A percentile compares a stretch with the other conserved stretches of the same genome.
phyloP scores from a whole-genome alignment of 345 rosid species.

The Euclidium syriacum region DNA sequence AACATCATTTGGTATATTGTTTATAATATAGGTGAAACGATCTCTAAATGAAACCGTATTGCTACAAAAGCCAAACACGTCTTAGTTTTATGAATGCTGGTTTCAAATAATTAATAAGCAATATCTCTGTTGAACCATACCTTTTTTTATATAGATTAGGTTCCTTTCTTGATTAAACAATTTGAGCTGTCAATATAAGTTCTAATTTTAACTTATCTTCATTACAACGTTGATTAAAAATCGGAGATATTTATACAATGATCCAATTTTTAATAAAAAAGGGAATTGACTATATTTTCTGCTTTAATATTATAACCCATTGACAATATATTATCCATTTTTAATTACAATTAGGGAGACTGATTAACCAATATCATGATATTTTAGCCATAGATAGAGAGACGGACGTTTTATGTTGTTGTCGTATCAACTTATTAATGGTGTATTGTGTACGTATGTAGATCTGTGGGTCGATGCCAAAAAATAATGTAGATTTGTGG shows the following conservation, averaged over 20 bases:
- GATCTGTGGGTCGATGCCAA: no score
- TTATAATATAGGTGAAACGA: slow-evolving; percentile 3
- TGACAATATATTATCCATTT: no score
- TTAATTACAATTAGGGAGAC: no score
- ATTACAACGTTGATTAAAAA: background rate
- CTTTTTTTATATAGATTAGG: slow-evolving; percentile 3
- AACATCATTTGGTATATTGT: background rate
- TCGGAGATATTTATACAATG: background rate
- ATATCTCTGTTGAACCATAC: slow-evolving; percentile 11
- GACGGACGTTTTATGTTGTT: no score
- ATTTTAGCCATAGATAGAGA: no score
- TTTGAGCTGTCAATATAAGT: background rate
- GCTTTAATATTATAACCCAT: no score
- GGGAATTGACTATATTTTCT: slow-evolving; percentile 1
- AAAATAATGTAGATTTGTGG: no score
- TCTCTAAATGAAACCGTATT: background rate
- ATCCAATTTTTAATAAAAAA: background rate
- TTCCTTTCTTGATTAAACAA: background rate
- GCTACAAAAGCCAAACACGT: slow-evolving; percentile 26
- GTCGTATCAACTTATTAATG: no score
- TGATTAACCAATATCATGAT: no score
- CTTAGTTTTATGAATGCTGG: slow-evolving; percentile 9
- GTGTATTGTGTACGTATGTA: no score
- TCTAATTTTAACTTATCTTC: slow-evolving; percentile 9
- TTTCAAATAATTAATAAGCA: slow-evolving; percentile 17